These are phyloP conservation scores for Phtheirospermum japonicum DNA, from an alignment of 257 asterid genomes.

Conservation along the genomic window DNA sequence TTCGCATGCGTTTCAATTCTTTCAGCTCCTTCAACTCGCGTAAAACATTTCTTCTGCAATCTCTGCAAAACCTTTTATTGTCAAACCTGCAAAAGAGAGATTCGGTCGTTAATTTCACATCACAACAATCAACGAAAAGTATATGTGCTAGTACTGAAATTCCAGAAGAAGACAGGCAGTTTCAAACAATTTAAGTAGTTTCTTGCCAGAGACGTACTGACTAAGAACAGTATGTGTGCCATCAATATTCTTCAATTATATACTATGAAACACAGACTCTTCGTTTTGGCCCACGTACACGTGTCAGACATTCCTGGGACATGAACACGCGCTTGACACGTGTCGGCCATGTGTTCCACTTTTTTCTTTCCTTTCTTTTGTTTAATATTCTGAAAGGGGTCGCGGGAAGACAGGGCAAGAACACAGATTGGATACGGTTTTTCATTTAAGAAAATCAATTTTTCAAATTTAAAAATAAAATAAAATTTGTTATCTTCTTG, in stretches of 20 bases:
- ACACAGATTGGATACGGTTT: no score
- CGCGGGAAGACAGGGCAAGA: no score
- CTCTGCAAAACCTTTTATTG: slow-evolving; percentile 97
- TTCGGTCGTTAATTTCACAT: slow-evolving; percentile 2
- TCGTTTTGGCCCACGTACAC: no score
- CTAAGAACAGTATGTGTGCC: not conserved
- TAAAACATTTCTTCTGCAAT: slow-evolving; percentile 94
- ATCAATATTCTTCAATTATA: not conserved
- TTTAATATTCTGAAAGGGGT: no score
- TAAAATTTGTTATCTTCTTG: no score
- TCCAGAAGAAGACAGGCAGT: not conserved
- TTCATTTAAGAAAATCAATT: no score
- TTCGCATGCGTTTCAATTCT: slow-evolving; percentile 84
- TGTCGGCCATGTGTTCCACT: no score
- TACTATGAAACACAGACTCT: no score
- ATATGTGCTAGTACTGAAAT: not conserved
- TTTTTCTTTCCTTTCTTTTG: no score
- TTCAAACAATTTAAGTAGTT: not conserved
- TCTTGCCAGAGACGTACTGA: not conserved
- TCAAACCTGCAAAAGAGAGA: slow-evolving; percentile 68
- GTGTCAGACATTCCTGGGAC: no score
- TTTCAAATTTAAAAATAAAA: no score
- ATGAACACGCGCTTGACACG: no score
- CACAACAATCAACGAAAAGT: not conserved
- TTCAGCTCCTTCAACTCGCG: slow-evolving; percentile 97